Conservation (phyloP, 441 rosid species). For the Hura crepitans region DNA sequence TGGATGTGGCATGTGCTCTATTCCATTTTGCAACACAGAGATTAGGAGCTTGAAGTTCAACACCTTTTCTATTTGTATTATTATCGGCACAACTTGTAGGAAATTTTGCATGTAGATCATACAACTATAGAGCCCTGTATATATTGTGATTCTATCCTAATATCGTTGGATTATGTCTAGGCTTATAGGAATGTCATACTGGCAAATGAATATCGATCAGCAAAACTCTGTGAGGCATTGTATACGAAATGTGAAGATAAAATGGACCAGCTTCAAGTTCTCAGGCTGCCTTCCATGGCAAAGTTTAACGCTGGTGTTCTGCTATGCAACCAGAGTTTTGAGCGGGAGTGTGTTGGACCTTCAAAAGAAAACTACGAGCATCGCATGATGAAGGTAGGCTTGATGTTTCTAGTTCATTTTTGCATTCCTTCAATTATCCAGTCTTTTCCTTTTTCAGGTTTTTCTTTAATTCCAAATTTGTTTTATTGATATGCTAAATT, state of each 20-base stretch:
- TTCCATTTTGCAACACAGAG: background rate
- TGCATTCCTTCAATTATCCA: background rate
- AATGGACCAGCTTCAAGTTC: conserved; percentile 98
- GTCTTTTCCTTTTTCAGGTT: conserved; percentile 3
- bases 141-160: too few relatives aligned
- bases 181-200: conserved; percentile 58
- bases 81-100: background rate
- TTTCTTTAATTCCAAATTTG: background rate
- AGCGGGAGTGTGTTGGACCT: conserved; percentile 82
- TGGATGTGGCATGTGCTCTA: conserved; percentile 3
- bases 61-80: background rate
- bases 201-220: conserved; percentile 74
- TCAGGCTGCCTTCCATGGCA: conserved; percentile 97
- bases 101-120: too few relatives aligned
- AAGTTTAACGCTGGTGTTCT: conserved; percentile 92
- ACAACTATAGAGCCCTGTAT: too few relatives aligned
- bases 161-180: conserved; percentile 52
- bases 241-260: conserved; percentile 84
- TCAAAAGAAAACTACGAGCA: conserved; percentile 74
- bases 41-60: conserved; percentile 1
- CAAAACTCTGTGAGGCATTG: conserved; percentile 80
- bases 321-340: conserved; percentile 88
- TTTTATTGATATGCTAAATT: conserved; percentile 7
- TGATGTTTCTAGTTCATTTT: conserved; percentile 12
- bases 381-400: conserved; percentile 77